Percentiles rank a stretch among this genome's conserved stretches.
phyloP scores from a whole-genome alignment of 2,329 filamentous ascomycete species.

The Venturia nashicola region DNA sequence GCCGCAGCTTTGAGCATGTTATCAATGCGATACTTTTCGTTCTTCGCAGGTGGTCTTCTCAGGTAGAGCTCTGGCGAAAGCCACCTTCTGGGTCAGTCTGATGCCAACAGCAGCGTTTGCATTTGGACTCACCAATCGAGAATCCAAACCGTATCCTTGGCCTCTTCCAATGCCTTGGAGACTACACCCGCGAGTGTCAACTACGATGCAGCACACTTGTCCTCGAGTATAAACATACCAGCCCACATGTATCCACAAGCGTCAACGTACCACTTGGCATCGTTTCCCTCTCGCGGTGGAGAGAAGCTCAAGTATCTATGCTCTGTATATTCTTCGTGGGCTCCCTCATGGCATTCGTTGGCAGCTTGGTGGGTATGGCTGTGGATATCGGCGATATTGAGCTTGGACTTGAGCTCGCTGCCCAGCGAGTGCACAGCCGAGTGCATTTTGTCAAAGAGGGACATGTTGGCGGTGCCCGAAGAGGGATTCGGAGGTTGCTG shows the following conservation, averaged over 20 bases:
- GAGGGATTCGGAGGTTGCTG: constrained; percentile 17
- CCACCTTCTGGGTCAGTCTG: constrained; percentile 44
- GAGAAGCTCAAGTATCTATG: constrained; percentile 55
- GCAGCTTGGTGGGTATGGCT: constrained; percentile 31
- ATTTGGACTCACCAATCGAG: constrained; percentile 46
- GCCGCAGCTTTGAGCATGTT: constrained; percentile 71
- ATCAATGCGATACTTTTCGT: constrained; percentile 76
- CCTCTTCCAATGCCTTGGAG: constrained; percentile 64
- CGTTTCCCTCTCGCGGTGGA: constrained; percentile 54
- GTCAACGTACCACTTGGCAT: constrained; percentile 80
- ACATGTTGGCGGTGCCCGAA: constrained; percentile 20
- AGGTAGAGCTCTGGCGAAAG: constrained; percentile 80
- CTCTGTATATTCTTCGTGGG: constrained; percentile 28
- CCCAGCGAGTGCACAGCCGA: constrained; percentile 38
- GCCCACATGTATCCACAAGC: constrained; percentile 79
- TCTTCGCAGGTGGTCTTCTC: constrained; percentile 65
- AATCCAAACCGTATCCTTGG: constrained; percentile 69
- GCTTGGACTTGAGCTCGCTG: constrained; percentile 36
- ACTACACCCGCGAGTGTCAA: constrained; percentile 58
- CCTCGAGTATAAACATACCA: constrained; percentile 80
- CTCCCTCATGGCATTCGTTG: constrained; percentile 22
- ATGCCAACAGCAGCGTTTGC: background rate
- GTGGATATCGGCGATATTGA: constrained; percentile 33
- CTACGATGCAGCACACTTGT: constrained; percentile 31
- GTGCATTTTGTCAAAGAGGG: constrained; percentile 44